Percentiles rank a stretch among this genome's conserved stretches.
phyloP scores from a whole-genome alignment of 2,329 filamentous ascomycete genomes.

The Sordariomycetes sp. region DNA sequence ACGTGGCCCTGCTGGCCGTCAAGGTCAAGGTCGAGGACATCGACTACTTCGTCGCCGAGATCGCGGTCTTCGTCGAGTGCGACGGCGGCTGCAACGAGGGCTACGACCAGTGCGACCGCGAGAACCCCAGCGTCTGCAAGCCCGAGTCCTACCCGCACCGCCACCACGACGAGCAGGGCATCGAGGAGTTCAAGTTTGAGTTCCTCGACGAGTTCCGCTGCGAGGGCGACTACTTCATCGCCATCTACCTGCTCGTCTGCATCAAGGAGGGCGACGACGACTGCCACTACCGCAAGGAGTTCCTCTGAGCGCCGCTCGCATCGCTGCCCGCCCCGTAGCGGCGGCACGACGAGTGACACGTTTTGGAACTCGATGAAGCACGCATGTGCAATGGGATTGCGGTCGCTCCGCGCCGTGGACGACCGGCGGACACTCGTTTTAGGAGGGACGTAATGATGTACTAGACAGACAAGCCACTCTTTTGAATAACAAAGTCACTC shows the following conservation, averaged over 20 bases:
- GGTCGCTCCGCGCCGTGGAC: too few species aligned
- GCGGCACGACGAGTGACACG: too few species aligned
- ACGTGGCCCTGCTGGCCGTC: conserved; percentile 4
- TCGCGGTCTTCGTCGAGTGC: conserved; percentile 7
- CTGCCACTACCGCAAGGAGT: conserved; percentile 1
- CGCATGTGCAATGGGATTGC: too few species aligned
- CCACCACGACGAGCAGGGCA: conserved; percentile 10
- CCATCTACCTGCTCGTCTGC: conserved; percentile 14
- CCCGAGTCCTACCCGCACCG: conserved; percentile 11
- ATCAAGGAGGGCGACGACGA: conserved; percentile 4
- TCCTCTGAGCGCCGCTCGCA: too few species aligned
- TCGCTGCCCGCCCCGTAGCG: too few species aligned
- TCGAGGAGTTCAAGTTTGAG: conserved; percentile 9
- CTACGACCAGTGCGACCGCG: conserved; percentile 1
- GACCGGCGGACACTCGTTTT: too few species aligned
- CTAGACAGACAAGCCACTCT: too few species aligned
- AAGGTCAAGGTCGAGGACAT: conserved; percentile 5
- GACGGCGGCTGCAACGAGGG: conserved; percentile 7
- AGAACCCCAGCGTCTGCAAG: conserved; percentile 10
- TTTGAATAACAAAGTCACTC: too few species aligned
- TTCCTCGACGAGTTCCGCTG: conserved; percentile 13
- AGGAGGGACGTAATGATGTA: too few species aligned
- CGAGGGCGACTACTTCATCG: conserved; percentile 12
- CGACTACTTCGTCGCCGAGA: conserved; percentile 6
- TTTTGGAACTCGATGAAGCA: too few species aligned